Base-by-base conservation (phyloP, 1,284 basidiomycete species). In the Ganoderma lingzhi region DNA sequence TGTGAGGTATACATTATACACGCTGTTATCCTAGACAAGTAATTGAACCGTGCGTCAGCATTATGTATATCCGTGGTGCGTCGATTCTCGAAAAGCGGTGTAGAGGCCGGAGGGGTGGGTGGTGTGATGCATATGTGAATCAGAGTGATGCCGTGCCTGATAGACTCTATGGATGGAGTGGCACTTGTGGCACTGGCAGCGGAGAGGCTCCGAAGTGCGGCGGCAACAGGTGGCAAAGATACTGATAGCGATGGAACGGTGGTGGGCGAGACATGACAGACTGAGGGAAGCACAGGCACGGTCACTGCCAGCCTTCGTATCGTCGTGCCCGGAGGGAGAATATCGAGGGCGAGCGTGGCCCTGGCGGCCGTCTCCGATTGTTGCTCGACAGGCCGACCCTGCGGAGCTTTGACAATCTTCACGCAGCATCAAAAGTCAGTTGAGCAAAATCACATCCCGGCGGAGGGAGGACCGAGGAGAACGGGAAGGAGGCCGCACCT, bases 331-430 rank as follows among this genome's bases (percentile, higher is more conserved):
- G 71, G 15, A 78, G 65, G 8, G 74, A 75, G 41, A 74, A 62
- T 6, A 75, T 71, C n/a, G 75, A 65, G 72, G 73, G 76, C 28
- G 51, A 59, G 45, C 61, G 64, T 58, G 23, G 23, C 23, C 70
- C 72, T 19, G 60, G 62, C 19, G 69, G 62, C 60, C 71, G 73
- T 60, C 69, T 76, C 17, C 71, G 69, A 41, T 65, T 69, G 39
- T 71, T 70, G 37, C 73, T 70, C 9, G 76, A 76, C 17, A 80
- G 71, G 10, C 79, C 77, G 14, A 80, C 75, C 67, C 77, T 80
- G 62, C 86, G 83, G 70, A 87, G 85, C 69, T 80, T 82, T 62
- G 82, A 81, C 6, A 87, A 80, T 67, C 85, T 87, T 28, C 44
- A 53, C 23, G 23, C 45, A 66, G 63, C 42, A 60, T 28, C 39